These are phyloP conservation scores for Dryadomyces quercivorus DNA, from an alignment of 2,329 filamentous ascomycete genomes.

Conservation along the genomic window DNA sequence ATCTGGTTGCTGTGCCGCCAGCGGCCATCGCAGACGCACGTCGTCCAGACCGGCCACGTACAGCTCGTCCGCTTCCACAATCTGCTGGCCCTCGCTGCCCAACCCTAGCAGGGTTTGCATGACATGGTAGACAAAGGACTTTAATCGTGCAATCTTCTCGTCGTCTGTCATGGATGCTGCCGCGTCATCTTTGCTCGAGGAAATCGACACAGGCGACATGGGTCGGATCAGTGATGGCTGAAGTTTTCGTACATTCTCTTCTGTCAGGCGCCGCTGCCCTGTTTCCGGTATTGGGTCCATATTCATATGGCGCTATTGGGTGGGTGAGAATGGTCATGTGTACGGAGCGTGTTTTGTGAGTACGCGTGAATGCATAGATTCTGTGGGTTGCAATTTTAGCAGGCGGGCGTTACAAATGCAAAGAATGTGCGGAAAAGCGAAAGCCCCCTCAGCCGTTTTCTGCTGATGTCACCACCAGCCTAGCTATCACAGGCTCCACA, in stretches of 20 bases:
- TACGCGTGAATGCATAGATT: not conserved
- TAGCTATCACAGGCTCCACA: too few relatives aligned
- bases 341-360: not conserved
- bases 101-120: slow-evolving; percentile 6
- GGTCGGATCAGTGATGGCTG: slow-evolving; percentile 8
- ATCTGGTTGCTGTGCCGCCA: not conserved
- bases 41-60: slow-evolving; percentile 8
- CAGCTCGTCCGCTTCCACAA: slow-evolving; percentile 6
- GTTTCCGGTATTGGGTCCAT: not conserved
- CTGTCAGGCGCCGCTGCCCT: slow-evolving; percentile 5
- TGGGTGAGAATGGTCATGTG: not conserved
- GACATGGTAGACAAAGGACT: slow-evolving; percentile 6
- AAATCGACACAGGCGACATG: slow-evolving; percentile 9
- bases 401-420: too few relatives aligned
- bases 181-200: slow-evolving; percentile 1
- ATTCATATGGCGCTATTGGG: too few relatives aligned
- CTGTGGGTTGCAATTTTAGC: not conserved
- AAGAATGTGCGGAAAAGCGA: too few relatives aligned
- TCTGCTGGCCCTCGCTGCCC: slow-evolving; percentile 4
- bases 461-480: too few relatives aligned
- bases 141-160: slow-evolving; percentile 2
- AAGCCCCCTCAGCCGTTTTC: too few relatives aligned
- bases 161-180: not conserved
- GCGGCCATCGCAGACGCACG: slow-evolving; percentile 2
- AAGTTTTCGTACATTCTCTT: slow-evolving; percentile 6